Evolutionary conservation across 371 early-diverging fungal genomes (phyloP), one percentile per base, ranked within the genome.

Genomic region (Rozella allomycis): DNA sequence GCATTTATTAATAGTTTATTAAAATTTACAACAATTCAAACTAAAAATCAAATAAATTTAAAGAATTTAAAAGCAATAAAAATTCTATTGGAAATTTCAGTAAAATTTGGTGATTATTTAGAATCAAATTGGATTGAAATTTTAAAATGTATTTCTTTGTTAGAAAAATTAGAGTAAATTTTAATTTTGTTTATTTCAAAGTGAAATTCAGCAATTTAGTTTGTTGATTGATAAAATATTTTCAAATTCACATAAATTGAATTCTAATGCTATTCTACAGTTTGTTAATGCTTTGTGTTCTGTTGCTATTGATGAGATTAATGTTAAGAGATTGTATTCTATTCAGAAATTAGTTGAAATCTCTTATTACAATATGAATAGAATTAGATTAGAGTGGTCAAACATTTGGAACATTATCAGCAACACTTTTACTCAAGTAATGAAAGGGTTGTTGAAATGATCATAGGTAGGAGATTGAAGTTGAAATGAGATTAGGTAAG

Each of bases 341-440:
- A 50, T 86, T 36, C 80, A 78, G 40, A 73, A 83, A 33, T 63
- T 90, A 6, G 85, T 90, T 0, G 91, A 90, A 40, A 82, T 90
- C 17, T 70, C 77, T 0, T 84, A 85, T 60, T 90, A 86, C 64
- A 90, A 90, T 57, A 90, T 90, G 91, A 72, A 69, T 29, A 79
- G 91, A 59, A 90, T 90, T 44, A 72, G 86, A 47, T 67, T 86
- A 40, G 91, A 90, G 52, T 90, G 91, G 91, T 74, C 80, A 23
- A 72, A 82, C 40, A 71, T 87, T 25, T 90, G 91, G 91, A 71
- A 74, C 1, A 76, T 87, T 10, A 57, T 90, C 1, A 85, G 86
- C 0, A 76, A 78, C 20, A 74, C 82, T 43, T 87, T 84, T 41
- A 79, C 82, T 50, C 72, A 77, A 40, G 30, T n/a, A n/a, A n/a